Evolutionary conservation across 2,329 filamentous ascomycete species (phyloP).

Genomic region (Colletotrichum lini): DNA sequence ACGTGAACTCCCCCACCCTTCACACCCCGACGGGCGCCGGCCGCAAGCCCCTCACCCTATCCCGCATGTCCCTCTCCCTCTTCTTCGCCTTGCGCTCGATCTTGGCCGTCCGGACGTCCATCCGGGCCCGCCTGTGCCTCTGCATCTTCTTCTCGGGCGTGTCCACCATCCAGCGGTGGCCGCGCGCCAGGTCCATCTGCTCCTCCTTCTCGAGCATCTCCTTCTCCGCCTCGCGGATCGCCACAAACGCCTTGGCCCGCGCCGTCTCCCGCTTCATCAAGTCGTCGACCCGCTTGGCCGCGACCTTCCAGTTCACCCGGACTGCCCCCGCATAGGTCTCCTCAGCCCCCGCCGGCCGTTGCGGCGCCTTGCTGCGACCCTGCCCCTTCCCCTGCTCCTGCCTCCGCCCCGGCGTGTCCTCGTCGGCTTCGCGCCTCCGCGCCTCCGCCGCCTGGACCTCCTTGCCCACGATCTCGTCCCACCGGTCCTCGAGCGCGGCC

Average conservation of each 20-base stretch:
- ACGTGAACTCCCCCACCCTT: no score
- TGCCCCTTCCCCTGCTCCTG: not conserved
- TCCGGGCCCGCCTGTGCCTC: constrained; percentile 12
- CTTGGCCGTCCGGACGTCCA: not conserved
- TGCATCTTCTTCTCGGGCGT: constrained; percentile 24
- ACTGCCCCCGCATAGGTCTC: constrained; percentile 22
- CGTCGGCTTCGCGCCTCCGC: not conserved
- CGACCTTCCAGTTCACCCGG: not conserved
- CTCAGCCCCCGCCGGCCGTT: not conserved
- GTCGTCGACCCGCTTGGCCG: constrained; percentile 48
- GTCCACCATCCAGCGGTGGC: constrained; percentile 18
- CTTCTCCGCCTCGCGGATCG: constrained; percentile 58
- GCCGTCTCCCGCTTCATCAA: constrained; percentile 58
- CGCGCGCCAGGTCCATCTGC: constrained; percentile 45
- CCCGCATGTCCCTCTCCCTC: not conserved
- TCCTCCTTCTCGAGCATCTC: constrained; percentile 50
- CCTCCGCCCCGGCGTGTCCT: not conserved
- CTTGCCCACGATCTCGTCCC: constrained; percentile 59
- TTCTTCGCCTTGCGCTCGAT: not conserved
- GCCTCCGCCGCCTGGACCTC: constrained; percentile 43
- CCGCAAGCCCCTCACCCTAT: constrained; percentile 12
- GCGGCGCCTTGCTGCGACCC: not conserved
- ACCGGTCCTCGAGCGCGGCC: constrained; percentile 61
- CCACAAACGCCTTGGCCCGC: constrained; percentile 56
- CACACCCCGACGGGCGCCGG: constrained; percentile 11